Base-by-base conservation (phyloP, 441 rosid genomes). In the Gossypium schwendimanii region DNA sequence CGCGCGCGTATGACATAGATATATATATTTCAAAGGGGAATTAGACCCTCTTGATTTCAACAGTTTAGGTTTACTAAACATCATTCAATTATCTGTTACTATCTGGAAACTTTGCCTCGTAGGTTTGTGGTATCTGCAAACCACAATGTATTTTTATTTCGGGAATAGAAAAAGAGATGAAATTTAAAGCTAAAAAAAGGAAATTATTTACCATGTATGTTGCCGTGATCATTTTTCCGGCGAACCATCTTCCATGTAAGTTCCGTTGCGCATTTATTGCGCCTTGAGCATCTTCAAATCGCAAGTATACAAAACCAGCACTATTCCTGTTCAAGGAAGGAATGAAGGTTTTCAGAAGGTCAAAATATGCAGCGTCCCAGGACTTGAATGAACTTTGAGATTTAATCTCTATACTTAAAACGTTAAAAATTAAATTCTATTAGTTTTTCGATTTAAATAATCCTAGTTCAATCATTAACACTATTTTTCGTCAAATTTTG, bases 191-290 rank as follows among this genome's bases (percentile, higher is more conserved):
- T 14, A 60, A 64, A 10, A 10, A 23, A 60, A n/a, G 31, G 21
- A 58, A 58, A 58, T 12, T 9, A 39, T 18, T 57, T 41, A 93
- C 99, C 91, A 93, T 88, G 82, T 76, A 93, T 15, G 91, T 82
- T 5, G 97, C 99, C 2, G 95, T 93, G 67, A 93, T 95, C 99
- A 95, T 91, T 82, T 95, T 93, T 59, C 95, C 98, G 6, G 98
- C 99, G 81, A 93, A 95, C 98, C 99, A 93, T 82, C 99, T 85
- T 26, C 99, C 99, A 66, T 95, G 99, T 28, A 95, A 93, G 4
- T 97, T 90, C 8, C 84, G 91, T 45, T 90, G 98, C 0, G 98
- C 97, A 17, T 63, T 81, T 28, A 80, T 68, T 15, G 98, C 96
- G 76, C 91, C 77, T 71, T 90, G 86, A 1, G 81, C 20, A 54